phyloP scores from a whole-genome alignment of 179 eudicot genomes.

The Gypsophila paniculata region DNA sequence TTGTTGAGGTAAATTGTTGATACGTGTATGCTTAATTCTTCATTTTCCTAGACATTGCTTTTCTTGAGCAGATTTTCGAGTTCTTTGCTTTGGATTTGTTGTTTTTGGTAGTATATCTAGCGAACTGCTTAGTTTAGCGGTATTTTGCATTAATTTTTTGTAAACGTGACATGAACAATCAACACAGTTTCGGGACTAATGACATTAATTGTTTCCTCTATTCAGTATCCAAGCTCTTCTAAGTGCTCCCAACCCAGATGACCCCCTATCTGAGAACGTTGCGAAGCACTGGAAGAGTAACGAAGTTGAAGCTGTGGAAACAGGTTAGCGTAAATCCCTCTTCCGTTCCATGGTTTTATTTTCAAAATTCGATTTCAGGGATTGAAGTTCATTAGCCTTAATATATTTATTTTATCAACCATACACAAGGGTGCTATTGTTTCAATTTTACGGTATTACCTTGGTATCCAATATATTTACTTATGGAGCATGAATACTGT shows the following conservation, averaged over 20 bases:
- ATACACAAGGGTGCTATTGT: background rate
- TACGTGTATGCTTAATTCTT: background rate
- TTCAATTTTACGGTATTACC: background rate
- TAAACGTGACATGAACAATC: background rate
- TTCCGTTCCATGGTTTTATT: background rate
- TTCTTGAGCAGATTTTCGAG: background rate
- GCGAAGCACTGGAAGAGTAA: constrained; percentile 97
- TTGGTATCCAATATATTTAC: background rate
- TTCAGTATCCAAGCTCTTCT: constrained; percentile 90
- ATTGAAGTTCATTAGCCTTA: background rate
- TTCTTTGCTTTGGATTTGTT: background rate
- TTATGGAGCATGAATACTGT: background rate
- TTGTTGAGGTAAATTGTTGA: constrained; percentile 53
- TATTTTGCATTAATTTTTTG: background rate
- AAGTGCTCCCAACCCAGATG: constrained; percentile 98
- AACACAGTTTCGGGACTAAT: background rate
- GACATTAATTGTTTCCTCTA: constrained; percentile 13
- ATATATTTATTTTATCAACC: too few relatives aligned
- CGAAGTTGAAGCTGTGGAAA: constrained; percentile 94
- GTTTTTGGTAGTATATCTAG: too few relatives aligned
- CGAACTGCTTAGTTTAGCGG: too few relatives aligned
- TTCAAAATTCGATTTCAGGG: background rate
- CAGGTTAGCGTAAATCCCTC: constrained; percentile 42
- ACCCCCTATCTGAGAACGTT: constrained; percentile 96
- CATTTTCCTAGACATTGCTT: background rate